Conservation (phyloP, 2,329 filamentous ascomycete species). For the Calycina herbarum region DNA sequence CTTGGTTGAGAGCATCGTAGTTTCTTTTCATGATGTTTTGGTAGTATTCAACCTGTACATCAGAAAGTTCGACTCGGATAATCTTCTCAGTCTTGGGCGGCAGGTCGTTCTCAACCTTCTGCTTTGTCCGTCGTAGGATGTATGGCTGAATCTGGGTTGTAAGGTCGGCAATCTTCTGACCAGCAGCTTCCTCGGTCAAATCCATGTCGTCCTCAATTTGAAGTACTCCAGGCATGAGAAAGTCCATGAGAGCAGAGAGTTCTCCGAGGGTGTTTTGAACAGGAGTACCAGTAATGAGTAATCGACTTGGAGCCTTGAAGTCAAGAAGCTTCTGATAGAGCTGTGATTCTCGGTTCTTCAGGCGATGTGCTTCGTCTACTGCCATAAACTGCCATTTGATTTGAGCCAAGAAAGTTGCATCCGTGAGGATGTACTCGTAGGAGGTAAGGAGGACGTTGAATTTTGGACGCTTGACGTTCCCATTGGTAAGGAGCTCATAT, state of each 20-base stretch:
- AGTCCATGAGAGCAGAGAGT: slow-evolving; percentile 89
- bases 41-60: slow-evolving; percentile 96
- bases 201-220: slow-evolving; percentile 91
- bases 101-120: slow-evolving; percentile 94
- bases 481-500: slow-evolving; percentile 83
- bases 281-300: slow-evolving; percentile 94
- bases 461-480: slow-evolving; percentile 84
- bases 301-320: slow-evolving; percentile 83
- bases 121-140: slow-evolving; percentile 93
- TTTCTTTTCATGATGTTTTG: slow-evolving; percentile 98
- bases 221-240: slow-evolving; percentile 92
- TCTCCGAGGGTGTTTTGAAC: slow-evolving; percentile 97
- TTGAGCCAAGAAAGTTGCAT: slow-evolving; percentile 78
- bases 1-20: slow-evolving; percentile 90
- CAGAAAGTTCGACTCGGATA: slow-evolving; percentile 93
- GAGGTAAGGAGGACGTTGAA: slow-evolving; percentile 98
- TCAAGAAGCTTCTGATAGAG: slow-evolving; percentile 82
- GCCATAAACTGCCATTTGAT: slow-evolving; percentile 98
- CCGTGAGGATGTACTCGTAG: slow-evolving; percentile 91
- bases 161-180: slow-evolving; percentile 81
- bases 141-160: slow-evolving; percentile 88
- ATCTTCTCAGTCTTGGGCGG: slow-evolving; percentile 99
- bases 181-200: slow-evolving; percentile 75
- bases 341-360: slow-evolving; percentile 96
- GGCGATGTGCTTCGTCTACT: slow-evolving; percentile 92